Base-by-base conservation (phyloP, 78 protist genomes). In the Dictyostelium firmibasis region DNA sequence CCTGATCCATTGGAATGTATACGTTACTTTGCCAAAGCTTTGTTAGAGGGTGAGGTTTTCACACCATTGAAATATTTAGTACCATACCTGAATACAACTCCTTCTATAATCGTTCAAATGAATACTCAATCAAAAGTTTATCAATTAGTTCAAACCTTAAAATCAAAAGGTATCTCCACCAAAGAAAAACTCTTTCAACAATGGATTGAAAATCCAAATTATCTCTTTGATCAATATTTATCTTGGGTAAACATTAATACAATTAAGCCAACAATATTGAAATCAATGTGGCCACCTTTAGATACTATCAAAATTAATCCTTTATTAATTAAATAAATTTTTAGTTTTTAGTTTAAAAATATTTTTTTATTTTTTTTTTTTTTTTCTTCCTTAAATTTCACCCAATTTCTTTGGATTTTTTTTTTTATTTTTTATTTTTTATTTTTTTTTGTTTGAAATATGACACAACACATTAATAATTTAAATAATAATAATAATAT, bases 131-230 rank as follows among this genome's bases (percentile, higher is more conserved):
- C 13, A 6, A 69, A 76, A 50, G 96, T 86, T 11, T 77, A 76
- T 27, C 67, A 67, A 29, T 33, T 92, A 35, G 33, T 92, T 29
- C 4, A 23, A 25, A 70, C 72, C 1, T 35, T 92, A 9, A 85
- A 44, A 72, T 16, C 13, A 50, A 36, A 29, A 29, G 43, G 47
- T 13, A 83, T 92, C 4, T 43, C 78, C 5, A 84, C 50, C 2
- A 79, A 72, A 53, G 70, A 27, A 29, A 29, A 44, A n/a, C 33
- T 92, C 2, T 67, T 44, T 13, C 41, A 31, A 18, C 64, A 53
- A 36, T 92, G 96, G 96, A 23, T 67, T n/a, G 83, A 92, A 9
- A 69, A 83, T 50, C 96, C 96, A 57, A 27, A 69, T 41, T 92
- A 70, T 23, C 33, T 92, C 6, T 50, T 76, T 23, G 77, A 57